Evolutionary conservation across 306 rosid genomes (phyloP).

Genomic region (Cicer chorassanicum): DNA sequence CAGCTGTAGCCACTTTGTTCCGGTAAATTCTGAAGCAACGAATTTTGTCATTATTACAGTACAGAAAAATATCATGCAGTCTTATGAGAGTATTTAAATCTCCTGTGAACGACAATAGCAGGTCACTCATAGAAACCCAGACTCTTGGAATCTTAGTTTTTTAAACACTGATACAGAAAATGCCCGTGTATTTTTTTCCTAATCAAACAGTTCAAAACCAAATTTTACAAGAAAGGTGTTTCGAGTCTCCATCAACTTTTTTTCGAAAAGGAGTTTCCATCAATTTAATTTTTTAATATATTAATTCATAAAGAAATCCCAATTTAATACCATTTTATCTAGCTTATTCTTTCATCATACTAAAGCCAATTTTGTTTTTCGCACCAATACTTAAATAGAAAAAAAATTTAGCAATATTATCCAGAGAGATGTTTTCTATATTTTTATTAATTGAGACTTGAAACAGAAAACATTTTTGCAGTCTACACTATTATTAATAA

Average conservation of each 20-base stretch:
- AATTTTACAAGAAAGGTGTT: not conserved
- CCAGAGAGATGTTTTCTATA: no score
- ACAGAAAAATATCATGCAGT: conserved; percentile 28
- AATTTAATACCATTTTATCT: not conserved
- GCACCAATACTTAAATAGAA: not conserved
- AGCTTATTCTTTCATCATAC: not conserved
- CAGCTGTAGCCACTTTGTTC: conserved; percentile 66
- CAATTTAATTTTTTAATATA: not conserved
- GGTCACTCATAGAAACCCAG: not conserved
- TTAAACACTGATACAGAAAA: not conserved
- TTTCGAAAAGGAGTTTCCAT: no score
- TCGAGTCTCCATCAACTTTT: not conserved
- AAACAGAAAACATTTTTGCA: no score
- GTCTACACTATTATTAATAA: no score
- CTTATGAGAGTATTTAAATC: not conserved
- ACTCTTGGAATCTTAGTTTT: not conserved
- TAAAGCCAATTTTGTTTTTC: not conserved
- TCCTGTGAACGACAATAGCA: not conserved
- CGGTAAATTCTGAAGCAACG: conserved; percentile 75
- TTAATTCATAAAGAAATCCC: not conserved
- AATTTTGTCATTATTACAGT: conserved; percentile 42
- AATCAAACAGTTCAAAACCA: conserved; percentile 14
- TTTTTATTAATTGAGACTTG: no score
- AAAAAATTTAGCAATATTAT: not conserved
- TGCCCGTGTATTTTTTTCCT: not conserved